Percentiles rank a stretch among this genome's conserved stretches.
Conservation (phyloP, 1,284 basidiomycete genomes). For the Pterulicium gracile region DNA sequence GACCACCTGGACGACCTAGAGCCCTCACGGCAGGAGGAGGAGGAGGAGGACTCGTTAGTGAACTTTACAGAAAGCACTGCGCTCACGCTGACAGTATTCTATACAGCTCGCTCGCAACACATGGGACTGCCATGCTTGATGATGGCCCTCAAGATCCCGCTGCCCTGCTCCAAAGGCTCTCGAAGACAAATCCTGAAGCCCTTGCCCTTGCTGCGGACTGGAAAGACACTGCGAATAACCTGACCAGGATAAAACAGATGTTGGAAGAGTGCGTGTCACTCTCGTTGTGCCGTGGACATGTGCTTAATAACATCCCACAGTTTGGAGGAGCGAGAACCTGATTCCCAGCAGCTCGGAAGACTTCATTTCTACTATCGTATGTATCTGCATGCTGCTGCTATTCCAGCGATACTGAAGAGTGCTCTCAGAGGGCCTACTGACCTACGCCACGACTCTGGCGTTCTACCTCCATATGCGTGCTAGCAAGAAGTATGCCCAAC, state of each 20-base stretch:
- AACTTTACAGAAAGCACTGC: too few relatives aligned
- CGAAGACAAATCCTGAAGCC: slow-evolving; percentile 73
- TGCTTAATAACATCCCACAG: slow-evolving; percentile 22
- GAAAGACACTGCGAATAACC: slow-evolving; percentile 51
- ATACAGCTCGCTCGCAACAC: too few relatives aligned
- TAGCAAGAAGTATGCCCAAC: slow-evolving; percentile 47
- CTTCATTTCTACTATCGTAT: slow-evolving; percentile 69
- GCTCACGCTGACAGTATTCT: too few relatives aligned
- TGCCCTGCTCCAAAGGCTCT: slow-evolving; percentile 63
- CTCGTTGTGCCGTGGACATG: neutral
- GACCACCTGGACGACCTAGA: slow-evolving; percentile 46
- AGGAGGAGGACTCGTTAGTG: too few relatives aligned
- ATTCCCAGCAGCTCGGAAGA: slow-evolving; percentile 49
- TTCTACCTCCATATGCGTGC: slow-evolving; percentile 89
- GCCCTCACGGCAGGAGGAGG: too few relatives aligned
- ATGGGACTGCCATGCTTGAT: too few relatives aligned
- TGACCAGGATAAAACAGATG: slow-evolving; percentile 43
- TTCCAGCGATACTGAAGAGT: too few relatives aligned
- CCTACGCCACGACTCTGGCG: slow-evolving; percentile 84
- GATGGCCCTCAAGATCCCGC: too few relatives aligned
- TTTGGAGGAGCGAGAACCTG: slow-evolving; percentile 32
- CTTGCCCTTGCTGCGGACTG: slow-evolving; percentile 67
- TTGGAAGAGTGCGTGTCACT: slow-evolving; percentile 41
- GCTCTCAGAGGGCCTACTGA: slow-evolving; percentile 69
- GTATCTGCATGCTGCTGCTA: slow-evolving; percentile 19